Evolutionary conservation across 148 eudicot species (phyloP), one percentile per base, ranked within the genome.

Genomic region (Silene conica): DNA sequence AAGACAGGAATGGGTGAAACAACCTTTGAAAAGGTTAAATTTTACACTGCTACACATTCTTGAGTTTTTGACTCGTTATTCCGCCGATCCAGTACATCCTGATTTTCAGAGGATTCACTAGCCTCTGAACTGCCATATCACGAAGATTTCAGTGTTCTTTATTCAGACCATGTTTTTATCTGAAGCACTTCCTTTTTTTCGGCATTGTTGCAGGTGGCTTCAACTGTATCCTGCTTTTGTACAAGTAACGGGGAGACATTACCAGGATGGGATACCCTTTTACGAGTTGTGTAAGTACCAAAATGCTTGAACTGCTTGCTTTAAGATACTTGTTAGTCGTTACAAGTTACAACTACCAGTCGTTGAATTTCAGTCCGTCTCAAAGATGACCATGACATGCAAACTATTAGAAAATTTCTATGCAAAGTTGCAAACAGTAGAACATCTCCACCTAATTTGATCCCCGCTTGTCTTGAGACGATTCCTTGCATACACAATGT

Each of bases 1-100:
- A 90, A 92, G 82, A 92, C 99, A 54, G 99, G 99, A 81, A 86
- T 96, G 92, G 85, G 90, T 15, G 97, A 96, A 84, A 96, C 97
- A 43, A 85, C 96, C 59, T 96, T 96, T 82, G 99, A 96, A 76
- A 89, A 95, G 97, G 99, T 90, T 63, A 70, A 65, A 50, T 69
- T 65, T 74, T 71, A 48, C 69, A 38, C 7, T 69, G 61, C 76
- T 71, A 48, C 69, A 38, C 7, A 54, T 48, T 20, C 50, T 72
- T 67, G 7, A 48, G 43, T 38, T 38, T 31, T 31, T 31, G 34
- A 31, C 34, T 31, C 34, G 34, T 31, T 31, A 31, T 31, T 2
- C 34, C 34, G 34, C 3, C 34, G 4, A 31, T 31, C 34, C 34
- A 31, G 3, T 31, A 31, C 34, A 31, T 31, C 34, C 34, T 7